Base-by-base conservation (phyloP, 2,329 filamentous ascomycete genomes). In the Hymenoscyphus albidus region DNA sequence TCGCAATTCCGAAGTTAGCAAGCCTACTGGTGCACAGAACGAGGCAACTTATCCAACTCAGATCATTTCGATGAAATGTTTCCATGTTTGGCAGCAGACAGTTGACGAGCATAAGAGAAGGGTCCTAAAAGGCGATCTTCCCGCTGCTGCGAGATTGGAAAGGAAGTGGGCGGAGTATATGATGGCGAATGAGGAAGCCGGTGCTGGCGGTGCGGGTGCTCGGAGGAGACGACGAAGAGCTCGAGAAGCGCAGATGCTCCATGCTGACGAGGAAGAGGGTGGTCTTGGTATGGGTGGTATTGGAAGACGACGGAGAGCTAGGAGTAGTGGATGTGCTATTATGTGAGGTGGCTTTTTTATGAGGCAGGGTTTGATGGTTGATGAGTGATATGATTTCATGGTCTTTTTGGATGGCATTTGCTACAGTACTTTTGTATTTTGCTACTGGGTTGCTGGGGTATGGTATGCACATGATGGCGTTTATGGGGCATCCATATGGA, bases 161-260 rank as follows among this genome's bases (percentile, higher is more conserved):
- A 84, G 88, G 68, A 96, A 94, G 76, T 98, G 94, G 94, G 89
- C 90, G 0, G 90, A 96, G 62, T 96, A 92, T 76, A 97, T 97
- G 93, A 91, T 96, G 78, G 88, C 91, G 16, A 91, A 86, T 60
- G 92, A 97, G 76, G 94, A 97, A 75, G 91, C 90, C 0, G 90
- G 89, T 2, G 84, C 85, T 2, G 81, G 80, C 1, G 92, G 89
- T 1, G 83, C 83, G 0, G 87, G 90, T 5, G 80, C 84, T 2
- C 82, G 93, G 62, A 82, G 93, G 62, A 81, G 93, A 65, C 82
- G 93, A 68, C 83, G 93, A 59, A 83, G 93, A 65, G 92, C 92
- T 1, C 84, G 93, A 58, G 92, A 96, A 75, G 92, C 93, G 5
- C 89, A 92, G 74, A 82, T 89, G 74, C 81, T 92, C 70, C 92